Evolutionary conservation across 331 rosid species (phyloP).

Genomic region (Dryas integrifolia): DNA sequence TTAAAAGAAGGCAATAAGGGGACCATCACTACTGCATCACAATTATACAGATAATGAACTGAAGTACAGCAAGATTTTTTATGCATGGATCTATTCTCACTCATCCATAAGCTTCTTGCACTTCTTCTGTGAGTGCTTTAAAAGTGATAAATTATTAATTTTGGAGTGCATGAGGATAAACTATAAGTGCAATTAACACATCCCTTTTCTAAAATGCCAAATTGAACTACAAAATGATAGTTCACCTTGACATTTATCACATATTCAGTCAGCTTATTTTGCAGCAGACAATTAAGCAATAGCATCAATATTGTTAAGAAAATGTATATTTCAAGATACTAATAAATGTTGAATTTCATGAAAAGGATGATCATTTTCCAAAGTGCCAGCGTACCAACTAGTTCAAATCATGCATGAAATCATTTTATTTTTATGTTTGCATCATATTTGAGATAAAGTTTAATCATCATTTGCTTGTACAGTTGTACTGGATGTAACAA

Average conservation of each 20-base stretch:
- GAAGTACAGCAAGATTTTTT: not conserved
- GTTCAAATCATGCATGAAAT: not conserved
- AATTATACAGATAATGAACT: not conserved
- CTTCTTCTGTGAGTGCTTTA: too few species aligned
- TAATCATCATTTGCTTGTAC: not conserved
- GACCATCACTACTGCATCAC: not conserved
- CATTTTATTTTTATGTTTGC: not conserved
- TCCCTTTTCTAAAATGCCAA: not conserved
- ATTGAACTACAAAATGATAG: not conserved
- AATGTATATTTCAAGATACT: too few species aligned
- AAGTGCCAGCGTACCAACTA: not conserved
- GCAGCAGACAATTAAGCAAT: not conserved
- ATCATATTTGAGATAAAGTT: too few species aligned
- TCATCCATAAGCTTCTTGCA: too few species aligned
- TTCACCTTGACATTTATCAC: not conserved
- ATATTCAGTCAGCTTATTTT: not conserved
- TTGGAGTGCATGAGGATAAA: too few species aligned
- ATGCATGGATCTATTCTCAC: too few species aligned
- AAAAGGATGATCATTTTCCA: not conserved
- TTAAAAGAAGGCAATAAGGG: conserved; percentile 1
- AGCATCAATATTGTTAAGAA: not conserved
- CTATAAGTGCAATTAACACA: too few species aligned
- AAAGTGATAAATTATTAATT: too few species aligned
- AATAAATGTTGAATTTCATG: too few species aligned
- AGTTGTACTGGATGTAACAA: too few species aligned